These are phyloP conservation scores for Misopates orontium DNA, from an alignment of 257 asterid genomes.

Conservation along the genomic window DNA sequence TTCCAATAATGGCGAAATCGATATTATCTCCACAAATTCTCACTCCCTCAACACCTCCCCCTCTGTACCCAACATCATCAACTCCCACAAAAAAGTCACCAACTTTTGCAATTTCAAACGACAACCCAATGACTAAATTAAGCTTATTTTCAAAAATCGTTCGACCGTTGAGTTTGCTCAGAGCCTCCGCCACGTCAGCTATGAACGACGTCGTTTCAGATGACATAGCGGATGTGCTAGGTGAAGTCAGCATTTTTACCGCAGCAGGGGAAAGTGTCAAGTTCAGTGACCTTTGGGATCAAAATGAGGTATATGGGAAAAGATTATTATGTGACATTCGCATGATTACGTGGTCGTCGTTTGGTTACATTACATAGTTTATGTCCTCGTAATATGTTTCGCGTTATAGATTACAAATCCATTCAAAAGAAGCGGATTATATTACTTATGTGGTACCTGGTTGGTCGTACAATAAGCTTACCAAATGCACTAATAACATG, in stretches of 20 bases:
- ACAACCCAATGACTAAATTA: neutral
- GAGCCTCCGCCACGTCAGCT: conserved; percentile 40
- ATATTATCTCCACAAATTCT: too few species aligned
- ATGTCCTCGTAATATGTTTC: too few species aligned
- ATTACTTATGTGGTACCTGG: too few species aligned
- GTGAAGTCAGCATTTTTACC: conserved; percentile 63
- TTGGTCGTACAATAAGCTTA: too few species aligned
- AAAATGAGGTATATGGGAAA: conserved; percentile 74
- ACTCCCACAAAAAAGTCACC: conserved; percentile 6
- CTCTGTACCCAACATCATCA: conserved; percentile 7
- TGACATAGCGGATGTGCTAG: conserved; percentile 53
- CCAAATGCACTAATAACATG: too few species aligned
- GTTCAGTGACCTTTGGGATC: conserved; percentile 81
- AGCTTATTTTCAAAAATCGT: conserved; percentile 20
- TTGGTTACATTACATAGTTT: too few species aligned
- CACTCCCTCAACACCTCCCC: too few species aligned
- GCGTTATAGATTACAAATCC: too few species aligned
- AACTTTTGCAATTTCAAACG: conserved; percentile 17
- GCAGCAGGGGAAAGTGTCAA: conserved; percentile 70
- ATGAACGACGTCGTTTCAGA: conserved; percentile 45
- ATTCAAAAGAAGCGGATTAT: too few species aligned
- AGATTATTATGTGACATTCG: too few species aligned
- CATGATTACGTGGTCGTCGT: too few species aligned
- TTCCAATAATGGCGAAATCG: too few species aligned
- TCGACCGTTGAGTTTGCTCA: conserved; percentile 28